Evolutionary conservation across 2,329 filamentous ascomycete species (phyloP).

Genomic region (Aspergillus glaucus): DNA sequence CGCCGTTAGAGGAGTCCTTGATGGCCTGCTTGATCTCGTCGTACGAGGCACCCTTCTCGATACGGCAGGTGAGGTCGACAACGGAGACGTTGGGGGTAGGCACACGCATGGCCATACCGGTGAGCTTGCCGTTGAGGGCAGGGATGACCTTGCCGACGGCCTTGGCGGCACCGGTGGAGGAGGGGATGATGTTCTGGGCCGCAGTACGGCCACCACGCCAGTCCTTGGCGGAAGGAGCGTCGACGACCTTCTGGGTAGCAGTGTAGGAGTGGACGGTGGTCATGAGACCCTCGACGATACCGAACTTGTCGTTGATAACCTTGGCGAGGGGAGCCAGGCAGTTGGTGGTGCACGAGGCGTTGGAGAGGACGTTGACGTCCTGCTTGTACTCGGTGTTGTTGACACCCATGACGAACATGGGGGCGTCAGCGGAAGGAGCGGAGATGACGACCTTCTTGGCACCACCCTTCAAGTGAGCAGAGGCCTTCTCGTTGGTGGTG

Average conservation of each 20-base stretch:
- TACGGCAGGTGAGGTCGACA: conserved; percentile 89
- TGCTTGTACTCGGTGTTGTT: conserved; percentile 92
- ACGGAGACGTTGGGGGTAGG: conserved; percentile 98
- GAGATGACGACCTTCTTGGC: conserved; percentile 91
- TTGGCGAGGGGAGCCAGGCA: conserved; percentile 98
- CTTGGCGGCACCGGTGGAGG: conserved; percentile 98
- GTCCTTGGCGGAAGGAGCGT: conserved; percentile 96
- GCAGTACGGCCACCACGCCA: conserved; percentile 98
- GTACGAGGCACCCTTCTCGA: conserved; percentile 70
- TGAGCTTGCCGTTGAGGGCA: conserved; percentile 96
- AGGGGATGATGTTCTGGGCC: conserved; percentile 99
- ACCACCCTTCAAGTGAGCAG: conserved; percentile 87
- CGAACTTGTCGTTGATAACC: conserved; percentile 98
- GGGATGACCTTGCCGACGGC: conserved; percentile 99
- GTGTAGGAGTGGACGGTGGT: conserved; percentile 99
- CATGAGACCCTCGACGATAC: conserved; percentile 98
- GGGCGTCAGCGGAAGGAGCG: conserved; percentile 63
- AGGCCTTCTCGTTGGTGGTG: conserved; percentile 96
- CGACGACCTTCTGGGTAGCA: conserved; percentile 98
- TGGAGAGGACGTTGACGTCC: conserved; percentile 90
- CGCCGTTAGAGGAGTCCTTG: conserved; percentile 77
- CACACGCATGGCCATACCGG: conserved; percentile 99
- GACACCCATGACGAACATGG: conserved; percentile 99
- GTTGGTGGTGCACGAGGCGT: conserved; percentile 99
- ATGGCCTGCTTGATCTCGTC: conserved; percentile 89